A percentile compares a stretch with the other conserved stretches of the same genome.
These are phyloP conservation scores for Verticillium alfalfae DNA, from an alignment of 2,329 filamentous ascomycete species.

Conservation along the genomic window DNA sequence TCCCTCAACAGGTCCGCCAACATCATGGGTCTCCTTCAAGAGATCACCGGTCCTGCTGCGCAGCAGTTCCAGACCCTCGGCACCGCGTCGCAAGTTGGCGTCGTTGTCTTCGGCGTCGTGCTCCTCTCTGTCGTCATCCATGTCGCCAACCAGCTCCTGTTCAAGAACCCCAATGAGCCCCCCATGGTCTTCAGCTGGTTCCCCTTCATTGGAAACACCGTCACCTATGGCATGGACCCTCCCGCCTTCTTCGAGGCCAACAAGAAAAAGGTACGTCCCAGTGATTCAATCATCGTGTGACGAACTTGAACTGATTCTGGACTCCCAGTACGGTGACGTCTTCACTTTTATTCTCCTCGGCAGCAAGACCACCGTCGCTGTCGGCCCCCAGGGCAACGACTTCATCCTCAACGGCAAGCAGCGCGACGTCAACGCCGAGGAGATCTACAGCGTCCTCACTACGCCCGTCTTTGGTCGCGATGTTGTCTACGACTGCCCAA, in stretches of 20 bases:
- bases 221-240: slow-evolving; percentile 93
- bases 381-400: slow-evolving; percentile 79
- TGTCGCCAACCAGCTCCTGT: slow-evolving; percentile 71
- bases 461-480: slow-evolving; percentile 73
- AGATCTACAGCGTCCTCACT: slow-evolving; percentile 77
- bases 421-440: slow-evolving; percentile 84
- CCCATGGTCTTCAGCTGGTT: slow-evolving; percentile 78
- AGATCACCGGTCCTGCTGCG: slow-evolving; percentile 43
- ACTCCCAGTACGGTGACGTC: slow-evolving; percentile 70
- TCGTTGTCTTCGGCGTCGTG: slow-evolving; percentile 37
- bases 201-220: slow-evolving; percentile 81
- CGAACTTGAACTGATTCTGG: neutral
- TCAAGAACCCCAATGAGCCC: slow-evolving; percentile 77
- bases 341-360: slow-evolving; percentile 87
- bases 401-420: slow-evolving; percentile 90
- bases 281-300: neutral
- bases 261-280: slow-evolving; percentile 62
- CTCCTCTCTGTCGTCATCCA: slow-evolving; percentile 65
- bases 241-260: slow-evolving; percentile 77
- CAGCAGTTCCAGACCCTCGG: slow-evolving; percentile 44
- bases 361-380: slow-evolving; percentile 81
- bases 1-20: slow-evolving; percentile 1
- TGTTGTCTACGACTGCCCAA: slow-evolving; percentile 88
- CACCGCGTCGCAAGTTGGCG: slow-evolving; percentile 39
- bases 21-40: slow-evolving; percentile 52